These are phyloP conservation scores for Metschnikowia koreensis DNA, from an alignment of 805 yeast genomes.

Conservation along the genomic window DNA sequence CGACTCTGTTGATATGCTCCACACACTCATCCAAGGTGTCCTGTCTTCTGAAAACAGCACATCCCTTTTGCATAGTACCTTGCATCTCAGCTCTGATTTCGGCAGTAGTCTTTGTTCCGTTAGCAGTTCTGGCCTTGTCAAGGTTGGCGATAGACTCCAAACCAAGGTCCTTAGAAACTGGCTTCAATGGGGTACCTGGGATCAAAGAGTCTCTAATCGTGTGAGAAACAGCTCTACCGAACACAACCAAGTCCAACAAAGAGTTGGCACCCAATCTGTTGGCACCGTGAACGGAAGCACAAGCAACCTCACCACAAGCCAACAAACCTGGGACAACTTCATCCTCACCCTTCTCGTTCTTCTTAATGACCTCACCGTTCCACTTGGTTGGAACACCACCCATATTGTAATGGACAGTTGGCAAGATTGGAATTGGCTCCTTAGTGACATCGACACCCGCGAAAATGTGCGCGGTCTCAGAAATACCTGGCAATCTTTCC, in stretches of 20 bases:
- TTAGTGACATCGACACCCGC: slow-evolving; percentile 99
- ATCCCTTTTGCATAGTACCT: slow-evolving; percentile 92
- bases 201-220: slow-evolving; percentile 80
- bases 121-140: slow-evolving; percentile 82
- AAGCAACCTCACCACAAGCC: slow-evolving; percentile 99
- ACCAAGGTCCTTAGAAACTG: slow-evolving; percentile 84
- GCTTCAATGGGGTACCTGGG: slow-evolving; percentile 86
- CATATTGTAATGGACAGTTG: slow-evolving; percentile 99
- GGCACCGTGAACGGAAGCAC: slow-evolving; percentile 99
- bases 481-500: slow-evolving; percentile 98
- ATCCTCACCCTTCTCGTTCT: slow-evolving; percentile 86
- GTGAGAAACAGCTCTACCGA: slow-evolving; percentile 97
- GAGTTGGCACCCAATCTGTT: slow-evolving; percentile 99
- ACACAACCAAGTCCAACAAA: slow-evolving; percentile 90
- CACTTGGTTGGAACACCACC: slow-evolving; percentile 99
- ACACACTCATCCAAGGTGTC: slow-evolving; percentile 92
- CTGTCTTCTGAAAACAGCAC: slow-evolving; percentile 95
- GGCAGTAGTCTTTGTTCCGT: slow-evolving; percentile 81
- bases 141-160: slow-evolving; percentile 85
- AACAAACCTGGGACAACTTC: slow-evolving; percentile 85
- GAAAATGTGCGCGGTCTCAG: slow-evolving; percentile 96
- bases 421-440: slow-evolving; percentile 97
- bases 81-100: slow-evolving; percentile 91
- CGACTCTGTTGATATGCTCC: slow-evolving; percentile 68
- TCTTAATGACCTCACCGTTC: slow-evolving; percentile 89